Base-by-base conservation (phyloP, 768 basidiomycete species). In the Jaapia argillacea region DNA sequence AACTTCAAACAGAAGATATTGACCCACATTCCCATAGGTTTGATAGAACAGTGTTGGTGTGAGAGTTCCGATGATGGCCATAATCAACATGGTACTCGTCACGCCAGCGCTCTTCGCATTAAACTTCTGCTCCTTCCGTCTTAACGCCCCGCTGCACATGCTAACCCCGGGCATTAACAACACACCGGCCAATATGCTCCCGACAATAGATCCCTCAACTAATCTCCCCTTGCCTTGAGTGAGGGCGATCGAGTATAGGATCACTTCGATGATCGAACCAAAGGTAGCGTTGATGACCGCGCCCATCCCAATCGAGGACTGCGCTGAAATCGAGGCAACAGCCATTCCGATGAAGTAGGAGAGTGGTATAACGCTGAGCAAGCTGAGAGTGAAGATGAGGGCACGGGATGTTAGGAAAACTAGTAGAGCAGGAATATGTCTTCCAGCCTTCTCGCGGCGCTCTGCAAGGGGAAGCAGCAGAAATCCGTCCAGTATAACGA, bases 321-420 rank as follows among this genome's bases (percentile, higher is more conserved):
- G 96, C 0, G 96, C 96, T n/a, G 86, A 90, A 55, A 99, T 98
- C 36, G 88, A 92, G 2, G 96, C 96, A 47, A 99, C 96, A 5
- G 96, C 96, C 96, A 97, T 97, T 14, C 96, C 96, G 56, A 99
- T 98, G 67, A 99, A 99, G 69, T 99, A 99, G 5, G 88, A 92
- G 16, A 99, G 72, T 0, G 96, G 96, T 51, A 99, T 98, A 55
- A 99, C 90, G 51, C 87, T 89, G 22, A 85, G 75, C 36, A 99
- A 69, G 51, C 84, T 75, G 53, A 93, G 63, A 36, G 89, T 50
- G 61, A 99, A 98, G 54, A 98, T 83, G 53, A 88, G 64, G 3
- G 73, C 75, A 40, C 81, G 81, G 1, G 81, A 81, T 5, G 87
- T 74, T 45, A 98, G 57, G 51, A 85, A 61, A 3, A 66, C 68